A percentile compares a stretch with the other conserved stretches of the same genome.
Conservation (phyloP, 176 grass and related monocot species). For the Poa pratensis region DNA sequence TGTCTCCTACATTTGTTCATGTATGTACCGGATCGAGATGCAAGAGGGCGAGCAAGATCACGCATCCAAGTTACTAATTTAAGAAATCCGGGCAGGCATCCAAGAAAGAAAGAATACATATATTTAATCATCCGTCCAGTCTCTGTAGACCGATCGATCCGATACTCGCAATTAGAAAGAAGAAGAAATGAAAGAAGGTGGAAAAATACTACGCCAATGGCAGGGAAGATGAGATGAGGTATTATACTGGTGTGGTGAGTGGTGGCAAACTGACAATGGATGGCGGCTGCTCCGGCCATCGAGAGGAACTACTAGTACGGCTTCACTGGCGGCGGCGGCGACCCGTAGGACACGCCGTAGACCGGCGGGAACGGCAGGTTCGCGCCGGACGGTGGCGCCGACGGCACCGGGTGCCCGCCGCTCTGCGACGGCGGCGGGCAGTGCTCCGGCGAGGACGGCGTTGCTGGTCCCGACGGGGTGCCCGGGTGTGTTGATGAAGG, state of each 20-base stretch:
- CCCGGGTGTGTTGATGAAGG: slow-evolving; percentile 38
- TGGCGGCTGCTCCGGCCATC: not conserved
- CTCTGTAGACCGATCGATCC: slow-evolving; percentile 34
- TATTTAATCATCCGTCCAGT: slow-evolving; percentile 50
- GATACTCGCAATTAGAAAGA: slow-evolving; percentile 32
- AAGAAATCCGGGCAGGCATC: slow-evolving; percentile 24
- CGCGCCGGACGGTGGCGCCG: not conserved
- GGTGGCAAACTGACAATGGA: not conserved
- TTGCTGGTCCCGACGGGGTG: slow-evolving; percentile 1
- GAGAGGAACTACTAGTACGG: slow-evolving; percentile 47
- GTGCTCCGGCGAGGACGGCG: slow-evolving; percentile 39
- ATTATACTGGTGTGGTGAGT: slow-evolving; percentile 47
- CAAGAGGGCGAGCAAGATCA: not conserved
- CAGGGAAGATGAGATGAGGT: not conserved
- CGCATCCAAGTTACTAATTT: slow-evolving; percentile 27
- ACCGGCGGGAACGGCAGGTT: slow-evolving; percentile 68
- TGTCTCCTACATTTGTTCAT: no score
- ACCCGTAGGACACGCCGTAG: slow-evolving; percentile 67
- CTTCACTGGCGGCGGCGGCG: slow-evolving; percentile 62
- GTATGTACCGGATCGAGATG: not conserved
- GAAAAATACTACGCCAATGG: slow-evolving; percentile 36
- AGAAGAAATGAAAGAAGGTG: not conserved
- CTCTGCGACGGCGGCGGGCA: slow-evolving; percentile 54
- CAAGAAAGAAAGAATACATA: slow-evolving; percentile 49
- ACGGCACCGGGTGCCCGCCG: slow-evolving; percentile 5